Evolutionary conservation across 495 filamentous ascomycete genomes (phyloP).

Genomic region (Hyaloscypha bicolor): DNA sequence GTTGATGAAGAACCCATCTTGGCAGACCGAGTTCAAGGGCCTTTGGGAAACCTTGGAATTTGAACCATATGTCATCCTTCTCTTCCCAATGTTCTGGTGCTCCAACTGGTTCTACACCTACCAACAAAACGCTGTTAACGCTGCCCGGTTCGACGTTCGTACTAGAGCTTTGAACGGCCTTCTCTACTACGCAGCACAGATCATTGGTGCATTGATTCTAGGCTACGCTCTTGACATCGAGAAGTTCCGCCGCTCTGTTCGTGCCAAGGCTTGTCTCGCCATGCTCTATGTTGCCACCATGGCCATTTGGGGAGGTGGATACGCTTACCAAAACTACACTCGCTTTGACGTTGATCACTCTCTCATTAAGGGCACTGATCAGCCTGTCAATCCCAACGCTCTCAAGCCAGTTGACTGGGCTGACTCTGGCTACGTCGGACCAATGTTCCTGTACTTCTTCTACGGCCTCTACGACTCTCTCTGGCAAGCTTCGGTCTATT

Average conservation of each 20-base stretch:
- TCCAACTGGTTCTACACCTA: constrained; percentile 83
- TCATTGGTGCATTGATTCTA: constrained; percentile 78
- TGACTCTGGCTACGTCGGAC: constrained; percentile 68
- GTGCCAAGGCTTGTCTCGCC: constrained; percentile 71
- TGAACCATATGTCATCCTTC: constrained; percentile 76
- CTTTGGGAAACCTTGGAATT: constrained; percentile 71
- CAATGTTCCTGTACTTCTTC: constrained; percentile 91
- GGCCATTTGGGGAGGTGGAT: constrained; percentile 86
- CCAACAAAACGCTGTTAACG: constrained; percentile 60
- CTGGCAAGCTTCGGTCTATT: constrained; percentile 87
- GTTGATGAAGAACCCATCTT: constrained; percentile 84
- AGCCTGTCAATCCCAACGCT: constrained; percentile 26
- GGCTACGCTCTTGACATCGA: constrained; percentile 74
- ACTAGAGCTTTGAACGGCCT: constrained; percentile 81
- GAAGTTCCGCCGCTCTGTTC: constrained; percentile 63
- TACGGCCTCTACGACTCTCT: constrained; percentile 90
- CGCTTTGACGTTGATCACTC: constrained; percentile 45
- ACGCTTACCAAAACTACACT: constrained; percentile 71
- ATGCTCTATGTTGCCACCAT: constrained; percentile 75
- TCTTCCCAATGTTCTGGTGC: constrained; percentile 87
- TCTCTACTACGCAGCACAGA: constrained; percentile 88
- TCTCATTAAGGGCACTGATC: neutral
- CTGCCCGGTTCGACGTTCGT: constrained; percentile 77
- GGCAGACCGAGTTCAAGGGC: constrained; percentile 75
- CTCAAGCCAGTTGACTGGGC: constrained; percentile 61